phyloP scores from a whole-genome alignment of 768 basidiomycete genomes.

The Tricholoma sp. region DNA sequence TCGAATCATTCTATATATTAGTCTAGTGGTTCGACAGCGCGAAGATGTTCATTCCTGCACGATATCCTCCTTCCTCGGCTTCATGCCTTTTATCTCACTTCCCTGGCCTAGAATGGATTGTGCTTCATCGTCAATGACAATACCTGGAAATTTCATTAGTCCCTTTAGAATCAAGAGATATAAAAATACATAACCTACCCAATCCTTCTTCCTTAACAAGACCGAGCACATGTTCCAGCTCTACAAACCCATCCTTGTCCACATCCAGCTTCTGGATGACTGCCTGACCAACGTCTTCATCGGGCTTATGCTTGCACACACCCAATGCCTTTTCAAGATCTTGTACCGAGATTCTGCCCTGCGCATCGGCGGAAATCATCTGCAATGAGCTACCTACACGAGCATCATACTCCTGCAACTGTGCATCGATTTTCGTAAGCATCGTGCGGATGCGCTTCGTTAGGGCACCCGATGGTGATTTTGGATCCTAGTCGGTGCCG shows the following conservation, averaged over 20 bases:
- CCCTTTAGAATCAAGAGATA: background rate
- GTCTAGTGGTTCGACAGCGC: background rate
- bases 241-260: conserved; percentile 93
- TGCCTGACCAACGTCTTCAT: conserved; percentile 81
- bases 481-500: conserved; percentile 51
- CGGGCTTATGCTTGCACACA: conserved; percentile 91
- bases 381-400: conserved; percentile 82
- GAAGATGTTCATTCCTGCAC: conserved; percentile 53
- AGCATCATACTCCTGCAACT: conserved; percentile 87
- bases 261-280: conserved; percentile 93
- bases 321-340: conserved; percentile 88
- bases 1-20: background rate
- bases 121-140: conserved; percentile 81
- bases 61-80: conserved; percentile 95
- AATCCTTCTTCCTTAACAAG: conserved; percentile 85
- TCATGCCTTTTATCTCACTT: conserved; percentile 70
- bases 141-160: conserved; percentile 39
- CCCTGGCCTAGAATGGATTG: conserved; percentile 81
- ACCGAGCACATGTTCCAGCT: conserved; percentile 90
- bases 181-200: conserved; percentile 35
- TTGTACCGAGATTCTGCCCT: conserved; percentile 83
- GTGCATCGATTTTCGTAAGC: conserved; percentile 92
- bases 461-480: conserved; percentile 78
- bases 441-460: conserved; percentile 94
- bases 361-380: conserved; percentile 79